Conservation (phyloP, 164 flowering plant genomes). For the Liriodendron chinense region DNA sequence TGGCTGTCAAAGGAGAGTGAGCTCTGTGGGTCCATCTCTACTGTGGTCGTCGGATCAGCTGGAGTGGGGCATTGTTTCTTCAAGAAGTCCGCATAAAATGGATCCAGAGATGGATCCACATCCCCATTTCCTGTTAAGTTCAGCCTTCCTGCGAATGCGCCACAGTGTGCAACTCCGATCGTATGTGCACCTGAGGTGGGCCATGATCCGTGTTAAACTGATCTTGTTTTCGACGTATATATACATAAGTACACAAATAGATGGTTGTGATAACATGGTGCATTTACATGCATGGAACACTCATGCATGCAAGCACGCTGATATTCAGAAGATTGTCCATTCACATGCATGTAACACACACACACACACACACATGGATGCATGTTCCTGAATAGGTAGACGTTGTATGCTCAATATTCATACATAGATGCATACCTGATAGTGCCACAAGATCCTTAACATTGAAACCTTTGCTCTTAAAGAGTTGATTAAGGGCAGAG, state of each 20-base stretch:
- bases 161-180: no score
- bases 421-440: conserved; percentile 29
- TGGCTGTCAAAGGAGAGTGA: conserved; percentile 30
- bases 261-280: no score
- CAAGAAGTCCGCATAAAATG: conserved; percentile 37
- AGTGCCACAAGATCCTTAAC: conserved; percentile 49
- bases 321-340: no score
- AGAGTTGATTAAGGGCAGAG: conserved; percentile 28
- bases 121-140: conserved; percentile 58
- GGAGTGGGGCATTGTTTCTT: conserved; percentile 32
- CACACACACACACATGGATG: no score
- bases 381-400: background rate
- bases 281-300: no score
- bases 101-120: conserved; percentile 45
- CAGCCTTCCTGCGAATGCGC: conserved; percentile 36
- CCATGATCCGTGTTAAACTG: no score
- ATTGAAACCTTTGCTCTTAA: conserved; percentile 32
- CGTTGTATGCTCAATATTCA: no score
- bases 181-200: conserved; percentile 63
- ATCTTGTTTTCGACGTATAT: no score
- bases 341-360: no score
- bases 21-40: conserved; percentile 36
- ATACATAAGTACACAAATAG: no score
- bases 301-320: no score
- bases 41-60: conserved; percentile 51